phyloP scores from a whole-genome alignment of 306 rosid genomes.

The Inga laurina region DNA sequence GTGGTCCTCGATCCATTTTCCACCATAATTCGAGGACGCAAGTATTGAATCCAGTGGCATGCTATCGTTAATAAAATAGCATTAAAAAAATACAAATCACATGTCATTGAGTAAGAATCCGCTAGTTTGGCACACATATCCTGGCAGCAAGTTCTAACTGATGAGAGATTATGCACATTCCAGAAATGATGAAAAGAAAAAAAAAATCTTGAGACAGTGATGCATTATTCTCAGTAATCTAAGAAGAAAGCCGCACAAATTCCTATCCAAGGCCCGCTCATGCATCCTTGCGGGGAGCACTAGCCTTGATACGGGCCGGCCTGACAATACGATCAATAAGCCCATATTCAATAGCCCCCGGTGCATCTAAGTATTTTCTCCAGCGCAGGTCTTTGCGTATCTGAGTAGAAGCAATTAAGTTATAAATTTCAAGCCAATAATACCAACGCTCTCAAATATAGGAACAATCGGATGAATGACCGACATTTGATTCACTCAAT shows the following conservation, averaged over 20 bases:
- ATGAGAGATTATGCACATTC: conserved; percentile 29
- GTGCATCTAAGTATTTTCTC: conserved; percentile 71
- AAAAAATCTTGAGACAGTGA: conserved; percentile 8
- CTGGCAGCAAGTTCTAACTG: conserved; percentile 30
- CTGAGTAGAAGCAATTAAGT: conserved; percentile 44
- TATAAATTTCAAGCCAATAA: no score
- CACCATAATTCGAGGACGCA: no score
- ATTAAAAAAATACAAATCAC: background rate
- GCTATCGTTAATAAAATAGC: background rate
- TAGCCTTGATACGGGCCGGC: conserved; percentile 84
- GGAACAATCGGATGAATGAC: no score
- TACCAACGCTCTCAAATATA: no score
- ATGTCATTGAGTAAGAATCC: background rate
- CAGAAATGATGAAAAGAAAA: conserved; percentile 19
- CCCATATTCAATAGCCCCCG: conserved; percentile 93
- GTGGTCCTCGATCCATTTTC: no score
- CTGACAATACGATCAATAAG: conserved; percentile 77
- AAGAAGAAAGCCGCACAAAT: conserved; percentile 4
- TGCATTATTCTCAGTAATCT: conserved; percentile 16
- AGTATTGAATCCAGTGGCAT: background rate
- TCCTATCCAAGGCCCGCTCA: conserved; percentile 84
- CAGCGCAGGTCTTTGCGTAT: conserved; percentile 66
- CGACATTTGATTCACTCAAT: background rate
- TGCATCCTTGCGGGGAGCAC: conserved; percentile 66
- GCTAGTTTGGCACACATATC: conserved; percentile 4